phyloP scores from a whole-genome alignment of 305 asterid genomes.

The Fraxinus ornus region DNA sequence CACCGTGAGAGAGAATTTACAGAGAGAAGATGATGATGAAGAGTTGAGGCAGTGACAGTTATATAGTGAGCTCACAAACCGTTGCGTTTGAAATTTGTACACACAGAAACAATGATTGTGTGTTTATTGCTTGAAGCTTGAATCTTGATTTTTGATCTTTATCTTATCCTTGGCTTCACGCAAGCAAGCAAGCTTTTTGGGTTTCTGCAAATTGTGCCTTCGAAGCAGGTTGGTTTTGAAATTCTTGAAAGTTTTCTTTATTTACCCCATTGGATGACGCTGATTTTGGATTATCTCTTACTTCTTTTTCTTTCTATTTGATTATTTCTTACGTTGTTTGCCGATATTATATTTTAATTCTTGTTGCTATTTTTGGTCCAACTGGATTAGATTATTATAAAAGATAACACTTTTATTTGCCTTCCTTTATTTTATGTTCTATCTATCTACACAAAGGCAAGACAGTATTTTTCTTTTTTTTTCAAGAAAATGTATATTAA shows the following conservation, averaged over 20 bases:
- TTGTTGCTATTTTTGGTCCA: background rate
- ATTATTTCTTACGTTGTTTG: background rate
- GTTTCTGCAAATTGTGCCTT: background rate
- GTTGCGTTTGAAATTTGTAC: constrained; percentile 26
- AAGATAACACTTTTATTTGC: background rate
- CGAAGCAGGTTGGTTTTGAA: background rate
- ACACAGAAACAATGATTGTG: constrained; percentile 17
- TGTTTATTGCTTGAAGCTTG: constrained; percentile 35
- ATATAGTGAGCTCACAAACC: constrained; percentile 40
- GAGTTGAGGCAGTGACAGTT: constrained; percentile 23
- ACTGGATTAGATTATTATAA: background rate
- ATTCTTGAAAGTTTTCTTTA: background rate
- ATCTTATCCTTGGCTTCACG: constrained; percentile 39
- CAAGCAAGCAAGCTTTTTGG: constrained; percentile 5
- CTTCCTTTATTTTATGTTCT: background rate
- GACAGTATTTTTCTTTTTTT: no score
- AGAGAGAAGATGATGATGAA: constrained; percentile 18
- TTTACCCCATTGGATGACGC: background rate
- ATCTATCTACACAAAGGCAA: background rate
- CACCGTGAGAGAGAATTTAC: background rate
- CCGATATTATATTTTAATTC: background rate
- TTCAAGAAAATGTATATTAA: no score
- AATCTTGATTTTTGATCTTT: constrained; percentile 27
- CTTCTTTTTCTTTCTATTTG: background rate
- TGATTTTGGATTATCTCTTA: background rate